Percentiles rank a stretch among this genome's conserved stretches.
phyloP scores from a whole-genome alignment of 73 alveolate genomes.

The Tetrahymena borealis region DNA sequence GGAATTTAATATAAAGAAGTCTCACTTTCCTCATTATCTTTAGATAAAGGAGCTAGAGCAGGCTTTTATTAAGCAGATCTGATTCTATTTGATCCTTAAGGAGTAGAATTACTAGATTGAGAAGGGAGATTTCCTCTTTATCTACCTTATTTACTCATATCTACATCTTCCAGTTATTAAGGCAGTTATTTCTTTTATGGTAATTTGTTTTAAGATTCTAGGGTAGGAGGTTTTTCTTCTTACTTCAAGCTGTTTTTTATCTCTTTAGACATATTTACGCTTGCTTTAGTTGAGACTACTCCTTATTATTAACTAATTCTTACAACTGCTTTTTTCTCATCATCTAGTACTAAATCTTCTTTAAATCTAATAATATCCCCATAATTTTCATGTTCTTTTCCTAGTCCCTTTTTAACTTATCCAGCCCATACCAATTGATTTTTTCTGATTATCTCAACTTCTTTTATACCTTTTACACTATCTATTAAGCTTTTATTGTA shows the following conservation, averaged over 20 bases:
- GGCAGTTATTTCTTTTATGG: background rate
- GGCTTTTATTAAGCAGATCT: background rate
- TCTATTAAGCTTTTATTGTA: slow-evolving; percentile 70
- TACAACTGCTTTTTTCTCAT: background rate
- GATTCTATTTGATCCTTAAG: background rate
- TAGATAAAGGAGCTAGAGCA: background rate
- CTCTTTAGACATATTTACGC: slow-evolving; percentile 7
- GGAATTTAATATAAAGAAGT: too few species aligned
- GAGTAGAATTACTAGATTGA: background rate
- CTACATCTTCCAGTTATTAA: background rate
- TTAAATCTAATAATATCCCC: slow-evolving; percentile 3
- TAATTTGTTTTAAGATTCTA: background rate
- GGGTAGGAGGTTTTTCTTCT: background rate
- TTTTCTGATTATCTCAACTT: slow-evolving; percentile 47
- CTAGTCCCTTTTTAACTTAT: slow-evolving; percentile 55
- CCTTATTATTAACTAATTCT: background rate
- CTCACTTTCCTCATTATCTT: background rate
- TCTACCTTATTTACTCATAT: background rate
- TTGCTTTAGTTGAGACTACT: background rate
- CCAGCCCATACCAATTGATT: slow-evolving; percentile 44
- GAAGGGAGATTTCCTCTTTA: background rate
- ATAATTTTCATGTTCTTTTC: slow-evolving; percentile 57
- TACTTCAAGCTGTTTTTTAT: background rate
- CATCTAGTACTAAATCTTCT: background rate
- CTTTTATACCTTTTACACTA: slow-evolving; percentile 68